Evolutionary conservation across 768 basidiomycete genomes (phyloP).

Genomic region (Filobasidium wieringae): DNA sequence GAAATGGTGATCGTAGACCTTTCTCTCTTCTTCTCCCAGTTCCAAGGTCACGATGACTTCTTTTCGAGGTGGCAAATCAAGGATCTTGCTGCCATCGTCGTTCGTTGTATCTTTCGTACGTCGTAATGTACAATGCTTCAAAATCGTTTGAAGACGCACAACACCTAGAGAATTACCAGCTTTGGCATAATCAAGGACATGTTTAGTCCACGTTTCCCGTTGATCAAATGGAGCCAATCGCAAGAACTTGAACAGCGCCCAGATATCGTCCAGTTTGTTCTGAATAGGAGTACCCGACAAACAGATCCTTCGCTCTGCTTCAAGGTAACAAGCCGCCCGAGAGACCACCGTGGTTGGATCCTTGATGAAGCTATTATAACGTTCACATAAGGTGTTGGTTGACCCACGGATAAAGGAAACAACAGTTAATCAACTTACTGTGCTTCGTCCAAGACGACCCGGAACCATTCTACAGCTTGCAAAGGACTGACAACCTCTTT

Average conservation of each 20-base stretch:
- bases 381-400: neutral
- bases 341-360: constrained; percentile 88
- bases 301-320: constrained; percentile 83
- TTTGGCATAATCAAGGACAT: constrained; percentile 84
- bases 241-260: constrained; percentile 90
- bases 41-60: constrained; percentile 77
- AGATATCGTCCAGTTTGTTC: constrained; percentile 97
- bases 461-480: constrained; percentile 92
- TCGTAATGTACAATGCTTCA: constrained; percentile 90
- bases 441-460: constrained; percentile 85
- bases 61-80: constrained; percentile 77
- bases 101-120: constrained; percentile 85
- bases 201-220: constrained; percentile 83
- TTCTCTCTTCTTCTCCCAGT: constrained; percentile 68
- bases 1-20: constrained; percentile 79
- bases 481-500: constrained; percentile 60
- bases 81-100: constrained; percentile 67
- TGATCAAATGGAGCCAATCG: constrained; percentile 85
- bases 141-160: constrained; percentile 86
- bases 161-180: constrained; percentile 71
- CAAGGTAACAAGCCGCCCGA: constrained; percentile 85
- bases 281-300: constrained; percentile 98
- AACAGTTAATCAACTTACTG: constrained; percentile 56
- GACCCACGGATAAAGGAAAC: neutral
- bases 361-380: constrained; percentile 69